Evolutionary conservation across 495 filamentous ascomycete species (phyloP), one percentile per base, ranked within the genome.

Genomic region (Penicillium mononematosum): DNA sequence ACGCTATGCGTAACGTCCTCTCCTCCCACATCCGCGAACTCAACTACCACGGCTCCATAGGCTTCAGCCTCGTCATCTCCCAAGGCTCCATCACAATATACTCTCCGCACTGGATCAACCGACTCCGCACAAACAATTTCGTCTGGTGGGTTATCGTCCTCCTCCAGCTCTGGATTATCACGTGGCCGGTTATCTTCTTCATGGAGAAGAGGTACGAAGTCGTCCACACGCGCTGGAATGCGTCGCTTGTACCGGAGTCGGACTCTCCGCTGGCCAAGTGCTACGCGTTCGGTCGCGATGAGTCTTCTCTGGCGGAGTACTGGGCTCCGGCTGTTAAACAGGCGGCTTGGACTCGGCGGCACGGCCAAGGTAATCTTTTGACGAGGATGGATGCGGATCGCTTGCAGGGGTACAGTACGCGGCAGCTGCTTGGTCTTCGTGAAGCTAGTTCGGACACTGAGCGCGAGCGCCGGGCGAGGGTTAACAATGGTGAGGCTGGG

Each of bases 51-150:
- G 77, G 77, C 56, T 54, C 61, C 8, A 62, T 78, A 25, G 31
- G 20, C 42, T 60, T 75, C 49, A 46, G 32, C 0, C 57, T 66
- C 3, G 43, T 52, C 1, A 52, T 67, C 32, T 60, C 65, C 22
- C 65, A 76, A 58, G 39, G 59, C 20, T 63, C 61, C 2, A 58
- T 78, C 34, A 73, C 69, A 17, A 53, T 80, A 36, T 78, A 77
- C 58, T 80, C 77, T 2, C 74, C 76, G 17, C 77, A 78, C 53
- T 78, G 74, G 74, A 73, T 78, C 54, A 80, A 80, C 60, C 68
- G 58, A 0, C 56, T 73, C 3, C 72, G 76, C 27, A 62, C 65
- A 1, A 77, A 77, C 46, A 25, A 24, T n/a, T 72, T 58, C 46
- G 61, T 75, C 3, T 76, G 66, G 59, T 78, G 69, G 68, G 16